Percentiles rank a stretch among this genome's conserved stretches.
Conservation (phyloP, 2,329 filamentous ascomycete genomes). For the Sphaerostilbella broomeana region DNA sequence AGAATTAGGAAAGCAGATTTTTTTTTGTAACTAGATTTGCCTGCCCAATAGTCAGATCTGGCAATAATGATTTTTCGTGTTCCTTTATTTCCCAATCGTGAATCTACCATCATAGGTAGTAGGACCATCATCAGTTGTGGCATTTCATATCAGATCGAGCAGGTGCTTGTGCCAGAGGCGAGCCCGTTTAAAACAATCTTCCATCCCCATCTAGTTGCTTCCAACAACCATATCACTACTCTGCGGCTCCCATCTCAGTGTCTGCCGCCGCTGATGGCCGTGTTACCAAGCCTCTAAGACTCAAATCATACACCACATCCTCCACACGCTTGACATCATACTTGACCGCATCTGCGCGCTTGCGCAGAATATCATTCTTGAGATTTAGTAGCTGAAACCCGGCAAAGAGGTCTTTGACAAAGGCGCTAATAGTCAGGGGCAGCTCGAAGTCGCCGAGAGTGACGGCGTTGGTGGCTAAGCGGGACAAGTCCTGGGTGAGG, state of each 20-base stretch:
- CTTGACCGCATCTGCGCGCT: constrained; percentile 88
- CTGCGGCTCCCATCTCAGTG: constrained; percentile 32
- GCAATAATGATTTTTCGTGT: too few relatives aligned
- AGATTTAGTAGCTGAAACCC: constrained; percentile 96
- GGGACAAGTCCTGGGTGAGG: constrained; percentile 82
- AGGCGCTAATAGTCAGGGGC: constrained; percentile 80
- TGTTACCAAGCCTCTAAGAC: constrained; percentile 73
- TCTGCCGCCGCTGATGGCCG: constrained; percentile 33
- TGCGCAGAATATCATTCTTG: constrained; percentile 88
- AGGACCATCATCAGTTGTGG: too few relatives aligned
- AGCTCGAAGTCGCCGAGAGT: constrained; percentile 77
- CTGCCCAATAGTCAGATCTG: too few relatives aligned
- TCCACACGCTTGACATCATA: constrained; percentile 97
- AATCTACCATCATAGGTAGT: too few relatives aligned
- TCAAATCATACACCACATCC: constrained; percentile 95
- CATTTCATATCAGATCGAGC: too few relatives aligned
- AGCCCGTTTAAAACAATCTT: too few relatives aligned
- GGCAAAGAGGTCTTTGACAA: constrained; percentile 91
- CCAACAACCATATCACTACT: constrained; percentile 21
- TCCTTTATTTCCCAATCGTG: too few relatives aligned
- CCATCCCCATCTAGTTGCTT: too few relatives aligned
- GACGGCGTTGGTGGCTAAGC: constrained; percentile 89
- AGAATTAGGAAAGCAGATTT: not conserved
- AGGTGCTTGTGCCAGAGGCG: too few relatives aligned
- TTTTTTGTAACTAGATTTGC: too few relatives aligned